Evolutionary conservation across 257 asterid genomes (phyloP).

Genomic region (Nicotiana obtusifolia): DNA sequence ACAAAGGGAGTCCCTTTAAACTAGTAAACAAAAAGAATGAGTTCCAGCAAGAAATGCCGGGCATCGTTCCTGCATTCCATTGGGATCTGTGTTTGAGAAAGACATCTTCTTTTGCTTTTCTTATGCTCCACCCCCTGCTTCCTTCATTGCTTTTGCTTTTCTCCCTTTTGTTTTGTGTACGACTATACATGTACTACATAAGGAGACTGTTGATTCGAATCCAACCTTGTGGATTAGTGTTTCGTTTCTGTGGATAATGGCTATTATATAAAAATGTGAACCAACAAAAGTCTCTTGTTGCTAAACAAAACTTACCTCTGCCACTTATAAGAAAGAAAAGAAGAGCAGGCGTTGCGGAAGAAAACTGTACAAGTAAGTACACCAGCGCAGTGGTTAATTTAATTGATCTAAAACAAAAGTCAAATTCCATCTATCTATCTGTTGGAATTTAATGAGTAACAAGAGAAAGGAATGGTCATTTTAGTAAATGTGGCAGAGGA

Average conservation of each 20-base stretch:
- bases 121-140: conserved; percentile 8
- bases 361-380: background rate
- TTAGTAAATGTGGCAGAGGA: conserved; percentile 11
- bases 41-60: conserved; percentile 82
- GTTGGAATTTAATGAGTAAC: conserved; percentile 8
- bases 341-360: conserved; percentile 1
- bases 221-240: background rate
- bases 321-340: background rate
- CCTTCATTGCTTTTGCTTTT: conserved; percentile 16
- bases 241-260: background rate
- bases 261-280: background rate
- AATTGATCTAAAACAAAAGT: background rate
- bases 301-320: background rate
- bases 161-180: conserved; percentile 19
- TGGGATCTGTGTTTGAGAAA: conserved; percentile 95
- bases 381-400: background rate
- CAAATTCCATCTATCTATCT: conserved; percentile 4
- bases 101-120: conserved; percentile 80
- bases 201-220: background rate
- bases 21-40: conserved; percentile 86
- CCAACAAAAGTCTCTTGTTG: background rate
- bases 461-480: background rate
- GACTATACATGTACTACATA: background rate
- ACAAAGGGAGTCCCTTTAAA: conserved; percentile 44
- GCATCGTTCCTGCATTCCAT: conserved; percentile 74